Percentiles rank a stretch among this genome's conserved stretches.
Evolutionary conservation across 2,329 filamentous ascomycete genomes (phyloP).

Genomic region (Phaeosphaeriaceae sp.): DNA sequence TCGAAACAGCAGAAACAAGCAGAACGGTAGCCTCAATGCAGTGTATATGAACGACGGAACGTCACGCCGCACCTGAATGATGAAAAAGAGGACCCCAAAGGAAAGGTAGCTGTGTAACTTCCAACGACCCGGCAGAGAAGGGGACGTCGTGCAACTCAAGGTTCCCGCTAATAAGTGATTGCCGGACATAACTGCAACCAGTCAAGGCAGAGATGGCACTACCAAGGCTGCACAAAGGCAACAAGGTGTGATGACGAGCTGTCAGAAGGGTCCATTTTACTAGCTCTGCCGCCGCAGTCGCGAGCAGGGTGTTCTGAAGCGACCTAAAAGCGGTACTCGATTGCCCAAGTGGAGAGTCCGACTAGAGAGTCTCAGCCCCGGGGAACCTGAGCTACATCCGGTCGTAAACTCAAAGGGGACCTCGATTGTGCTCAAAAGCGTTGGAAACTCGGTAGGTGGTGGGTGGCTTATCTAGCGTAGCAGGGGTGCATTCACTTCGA

Average conservation of each 20-base stretch:
- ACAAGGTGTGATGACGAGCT: slow-evolving; percentile 34
- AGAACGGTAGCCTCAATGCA: slow-evolving; percentile 7
- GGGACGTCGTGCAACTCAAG: slow-evolving; percentile 23
- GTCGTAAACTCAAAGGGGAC: slow-evolving; percentile 19
- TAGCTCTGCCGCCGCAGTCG: slow-evolving; percentile 48
- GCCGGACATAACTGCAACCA: slow-evolving; percentile 20
- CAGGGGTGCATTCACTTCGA: slow-evolving; percentile 27
- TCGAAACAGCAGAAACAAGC: neutral
- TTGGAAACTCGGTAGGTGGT: slow-evolving; percentile 30
- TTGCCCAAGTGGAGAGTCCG: slow-evolving; percentile 23
- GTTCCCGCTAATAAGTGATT: slow-evolving; percentile 23
- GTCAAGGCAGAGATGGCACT: slow-evolving; percentile 21
- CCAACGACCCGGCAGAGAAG: slow-evolving; percentile 17
- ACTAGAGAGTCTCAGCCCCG: slow-evolving; percentile 34
- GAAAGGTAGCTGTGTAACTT: slow-evolving; percentile 17
- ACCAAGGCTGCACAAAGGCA: slow-evolving; percentile 24
- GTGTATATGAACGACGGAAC: slow-evolving; percentile 9
- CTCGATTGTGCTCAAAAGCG: slow-evolving; percentile 24
- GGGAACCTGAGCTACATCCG: slow-evolving; percentile 46
- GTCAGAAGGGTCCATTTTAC: slow-evolving; percentile 33
- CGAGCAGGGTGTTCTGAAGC: slow-evolving; percentile 31
- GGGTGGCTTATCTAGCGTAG: slow-evolving; percentile 36
- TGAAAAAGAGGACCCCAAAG: slow-evolving; percentile 3
- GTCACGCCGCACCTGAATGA: slow-evolving; percentile 7
- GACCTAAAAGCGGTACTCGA: slow-evolving; percentile 19